Evolutionary conservation across 1,284 basidiomycete genomes (phyloP), one percentile per base, ranked within the genome.

Genomic region (Salmacisia buchloeana): DNA sequence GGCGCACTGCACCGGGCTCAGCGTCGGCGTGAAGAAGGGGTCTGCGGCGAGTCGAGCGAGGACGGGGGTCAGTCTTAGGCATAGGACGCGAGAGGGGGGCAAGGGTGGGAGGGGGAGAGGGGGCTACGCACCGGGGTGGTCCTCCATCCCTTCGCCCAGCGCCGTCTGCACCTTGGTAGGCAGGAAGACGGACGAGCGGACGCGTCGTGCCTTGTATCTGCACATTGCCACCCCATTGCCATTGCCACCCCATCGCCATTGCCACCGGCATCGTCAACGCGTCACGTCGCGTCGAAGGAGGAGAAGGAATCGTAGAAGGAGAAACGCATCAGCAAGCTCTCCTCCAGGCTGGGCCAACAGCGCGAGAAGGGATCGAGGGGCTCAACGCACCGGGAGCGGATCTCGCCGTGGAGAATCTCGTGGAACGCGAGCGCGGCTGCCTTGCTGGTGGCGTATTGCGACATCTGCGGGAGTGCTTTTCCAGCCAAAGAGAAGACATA

Each of bases 81-180:
- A 27, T 15, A 52, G 23, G 46, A 52, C 25, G 46, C 12, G 23
- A 15, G 21, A 18, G 9, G 21, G 21, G 15, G 23, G 21, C 9
- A 46, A n/a, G 43, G 46, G n/a, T n/a, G n/a, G 29, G 29, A 10
- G 29, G 46, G 29, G 29, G 10, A 27, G 9, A 58, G 27, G n/a
- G n/a, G n/a, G n/a, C n/a, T n/a, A 54, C 27, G 31, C 5, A 54
- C 49, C 49, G n/a, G 49, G 49, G 54, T 73, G 67, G 63, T 76
- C 72, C 45, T 77, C 73, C 70, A 79, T 73, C 1, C 71, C 75
- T 27, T 76, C 68, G 34, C 75, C 76, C 6, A 79, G 69, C 6
- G 74, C 67, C 45, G 77, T 79, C 36, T 69, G 66, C n/a, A 79
- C 77, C 61, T 79, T 79, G 52, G 75, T 77, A 13, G 77, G 77